Percentiles rank a stretch among this genome's conserved stretches.
phyloP scores from a whole-genome alignment of 345 rosid genomes.

The Eucalyptus viminalis region DNA sequence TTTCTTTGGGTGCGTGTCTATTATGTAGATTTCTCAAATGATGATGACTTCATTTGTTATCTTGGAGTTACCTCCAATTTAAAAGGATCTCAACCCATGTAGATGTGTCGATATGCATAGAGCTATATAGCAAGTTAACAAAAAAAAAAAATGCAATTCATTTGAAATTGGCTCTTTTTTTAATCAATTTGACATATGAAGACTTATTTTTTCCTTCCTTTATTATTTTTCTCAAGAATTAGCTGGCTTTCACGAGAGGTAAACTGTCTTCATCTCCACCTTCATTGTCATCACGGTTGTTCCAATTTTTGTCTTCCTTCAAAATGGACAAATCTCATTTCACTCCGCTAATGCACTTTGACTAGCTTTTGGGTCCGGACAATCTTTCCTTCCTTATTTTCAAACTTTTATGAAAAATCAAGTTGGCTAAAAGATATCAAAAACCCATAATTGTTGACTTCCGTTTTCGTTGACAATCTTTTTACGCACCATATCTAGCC shows the following conservation, averaged over 20 bases:
- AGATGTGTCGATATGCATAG: not conserved
- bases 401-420: not conserved
- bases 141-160: not conserved
- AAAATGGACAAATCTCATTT: not conserved
- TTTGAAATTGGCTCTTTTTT: not conserved
- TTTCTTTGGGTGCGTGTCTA: not conserved
- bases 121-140: not conserved
- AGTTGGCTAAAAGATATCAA: not conserved
- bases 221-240: not conserved
- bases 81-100: not conserved
- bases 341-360: not conserved
- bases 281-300: not conserved
- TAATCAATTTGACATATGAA: not conserved
- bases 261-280: not conserved
- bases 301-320: not conserved
- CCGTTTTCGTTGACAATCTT: not conserved
- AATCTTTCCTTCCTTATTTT: not conserved
- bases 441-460: not conserved
- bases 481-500: too few species aligned
- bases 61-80: not conserved
- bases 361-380: not conserved
- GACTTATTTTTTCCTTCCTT: not conserved
- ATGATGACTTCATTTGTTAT: not conserved
- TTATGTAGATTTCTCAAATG: not conserved
- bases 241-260: not conserved